phyloP scores from a whole-genome alignment of 345 rosid species.

The Hibiscus trionum region DNA sequence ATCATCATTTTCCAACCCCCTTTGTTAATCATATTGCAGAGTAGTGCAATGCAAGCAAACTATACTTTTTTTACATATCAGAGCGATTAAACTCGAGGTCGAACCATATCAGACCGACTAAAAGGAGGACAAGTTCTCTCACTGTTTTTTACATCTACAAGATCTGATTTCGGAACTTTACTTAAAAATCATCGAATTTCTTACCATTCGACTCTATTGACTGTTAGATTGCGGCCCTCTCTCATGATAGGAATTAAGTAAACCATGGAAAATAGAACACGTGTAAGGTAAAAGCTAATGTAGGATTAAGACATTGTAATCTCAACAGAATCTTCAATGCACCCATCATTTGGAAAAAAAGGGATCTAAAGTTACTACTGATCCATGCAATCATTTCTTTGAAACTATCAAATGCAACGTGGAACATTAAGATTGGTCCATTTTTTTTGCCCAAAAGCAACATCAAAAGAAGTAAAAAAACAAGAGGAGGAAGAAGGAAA shows the following conservation, averaged over 20 bases:
- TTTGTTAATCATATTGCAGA: neutral
- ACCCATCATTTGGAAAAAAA: neutral
- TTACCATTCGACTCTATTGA: too few relatives aligned
- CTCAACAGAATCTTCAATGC: neutral
- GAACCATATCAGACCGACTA: too few relatives aligned
- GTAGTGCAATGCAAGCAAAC: neutral
- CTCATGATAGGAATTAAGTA: neutral
- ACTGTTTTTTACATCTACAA: neutral
- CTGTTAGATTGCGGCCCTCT: neutral
- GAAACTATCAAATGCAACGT: constrained; percentile 8
- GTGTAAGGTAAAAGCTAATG: neutral
- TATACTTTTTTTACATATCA: neutral
- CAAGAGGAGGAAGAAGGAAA: too few relatives aligned
- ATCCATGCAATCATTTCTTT: constrained; percentile 8
- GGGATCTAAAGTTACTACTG: neutral
- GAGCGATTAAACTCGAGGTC: neutral
- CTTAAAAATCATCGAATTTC: too few relatives aligned
- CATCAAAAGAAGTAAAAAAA: too few relatives aligned
- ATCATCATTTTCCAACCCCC: constrained; percentile 15
- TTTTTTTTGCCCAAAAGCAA: neutral
- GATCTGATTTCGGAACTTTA: too few relatives aligned
- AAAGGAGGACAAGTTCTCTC: too few relatives aligned
- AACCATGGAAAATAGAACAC: neutral
- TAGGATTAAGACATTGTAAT: neutral
- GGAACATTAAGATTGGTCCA: constrained; percentile 20